phyloP scores from a whole-genome alignment of 306 rosid genomes.

The Spatholobus suberectus region DNA sequence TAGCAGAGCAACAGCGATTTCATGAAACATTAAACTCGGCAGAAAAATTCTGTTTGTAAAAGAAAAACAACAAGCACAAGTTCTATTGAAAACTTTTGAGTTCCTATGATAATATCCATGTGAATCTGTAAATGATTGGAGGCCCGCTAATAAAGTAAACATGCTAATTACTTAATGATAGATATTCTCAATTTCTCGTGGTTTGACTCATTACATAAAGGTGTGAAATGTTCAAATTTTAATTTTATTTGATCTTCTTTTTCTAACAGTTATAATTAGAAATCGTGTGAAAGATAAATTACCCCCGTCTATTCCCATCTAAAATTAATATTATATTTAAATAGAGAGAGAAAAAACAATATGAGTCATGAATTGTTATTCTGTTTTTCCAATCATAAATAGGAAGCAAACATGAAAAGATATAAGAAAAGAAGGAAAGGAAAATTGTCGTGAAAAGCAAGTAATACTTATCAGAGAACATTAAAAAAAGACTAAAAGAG shows the following conservation, averaged over 20 bases:
- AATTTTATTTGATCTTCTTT: neutral
- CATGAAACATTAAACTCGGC: neutral
- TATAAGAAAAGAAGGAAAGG: neutral
- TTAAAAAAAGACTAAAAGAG: slow-evolving; percentile 27
- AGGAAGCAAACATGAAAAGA: neutral
- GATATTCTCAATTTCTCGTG: neutral
- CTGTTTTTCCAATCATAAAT: neutral
- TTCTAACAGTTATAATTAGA: neutral
- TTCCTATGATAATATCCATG: neutral
- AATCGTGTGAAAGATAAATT: neutral
- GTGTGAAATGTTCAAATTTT: neutral
- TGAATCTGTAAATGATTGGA: neutral
- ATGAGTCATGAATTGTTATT: neutral
- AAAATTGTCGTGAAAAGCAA: slow-evolving; percentile 24
- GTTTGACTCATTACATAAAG: slow-evolving; percentile 4
- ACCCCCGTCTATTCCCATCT: neutral
- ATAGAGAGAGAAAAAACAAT: neutral
- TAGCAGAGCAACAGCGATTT: neutral
- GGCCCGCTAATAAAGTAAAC: neutral
- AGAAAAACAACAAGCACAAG: neutral
- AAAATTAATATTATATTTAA: neutral
- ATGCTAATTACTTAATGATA: neutral
- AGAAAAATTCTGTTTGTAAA: neutral
- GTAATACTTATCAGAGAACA: slow-evolving; percentile 5
- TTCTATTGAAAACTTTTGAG: neutral